phyloP scores from a whole-genome alignment of 2,329 filamentous ascomycete genomes.

The Pyrenochaeta sp. region DNA sequence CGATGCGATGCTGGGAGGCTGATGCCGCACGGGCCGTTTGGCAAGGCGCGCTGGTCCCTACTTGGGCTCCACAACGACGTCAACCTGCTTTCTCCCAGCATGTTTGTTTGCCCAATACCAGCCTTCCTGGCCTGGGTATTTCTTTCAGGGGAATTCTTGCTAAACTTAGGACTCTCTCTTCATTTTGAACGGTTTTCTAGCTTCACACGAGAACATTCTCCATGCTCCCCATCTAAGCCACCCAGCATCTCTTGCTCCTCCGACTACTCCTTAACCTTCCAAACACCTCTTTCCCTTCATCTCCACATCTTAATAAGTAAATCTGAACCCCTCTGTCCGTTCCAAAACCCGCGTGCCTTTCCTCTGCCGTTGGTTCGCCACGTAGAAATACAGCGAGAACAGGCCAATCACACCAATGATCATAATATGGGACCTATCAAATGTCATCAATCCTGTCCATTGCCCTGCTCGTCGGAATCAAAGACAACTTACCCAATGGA shows the following conservation, averaged over 20 bases:
- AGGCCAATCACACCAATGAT: conserved; percentile 62
- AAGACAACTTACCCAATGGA: conserved; percentile 64
- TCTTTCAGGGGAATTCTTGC: too few species aligned
- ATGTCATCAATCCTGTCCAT: too few species aligned
- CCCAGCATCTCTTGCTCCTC: too few species aligned
- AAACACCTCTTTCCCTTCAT: not conserved
- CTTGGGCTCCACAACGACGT: conserved; percentile 25
- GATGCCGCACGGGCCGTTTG: conserved; percentile 19
- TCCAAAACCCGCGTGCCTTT: conserved; percentile 60
- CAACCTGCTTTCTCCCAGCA: conserved; percentile 21
- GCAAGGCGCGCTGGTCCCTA: conserved; percentile 11
- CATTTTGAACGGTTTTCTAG: not conserved
- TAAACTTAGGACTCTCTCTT: not conserved
- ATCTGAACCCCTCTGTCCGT: conserved; percentile 55
- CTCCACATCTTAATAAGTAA: conserved; percentile 48
- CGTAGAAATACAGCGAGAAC: conserved; percentile 63
- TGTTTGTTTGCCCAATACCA: not conserved
- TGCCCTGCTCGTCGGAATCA: too few species aligned
- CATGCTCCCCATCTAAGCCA: too few species aligned
- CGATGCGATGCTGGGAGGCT: conserved; percentile 20
- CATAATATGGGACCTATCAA: conserved; percentile 61
- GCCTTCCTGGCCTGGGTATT: too few species aligned
- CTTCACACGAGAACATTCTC: not conserved
- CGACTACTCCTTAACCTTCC: not conserved
- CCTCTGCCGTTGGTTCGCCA: conserved; percentile 58